A percentile compares a stretch with the other conserved stretches of the same genome.
Evolutionary conservation across 192 early-diverging fungal species (phyloP).

Genomic region (Coemansia sp.): DNA sequence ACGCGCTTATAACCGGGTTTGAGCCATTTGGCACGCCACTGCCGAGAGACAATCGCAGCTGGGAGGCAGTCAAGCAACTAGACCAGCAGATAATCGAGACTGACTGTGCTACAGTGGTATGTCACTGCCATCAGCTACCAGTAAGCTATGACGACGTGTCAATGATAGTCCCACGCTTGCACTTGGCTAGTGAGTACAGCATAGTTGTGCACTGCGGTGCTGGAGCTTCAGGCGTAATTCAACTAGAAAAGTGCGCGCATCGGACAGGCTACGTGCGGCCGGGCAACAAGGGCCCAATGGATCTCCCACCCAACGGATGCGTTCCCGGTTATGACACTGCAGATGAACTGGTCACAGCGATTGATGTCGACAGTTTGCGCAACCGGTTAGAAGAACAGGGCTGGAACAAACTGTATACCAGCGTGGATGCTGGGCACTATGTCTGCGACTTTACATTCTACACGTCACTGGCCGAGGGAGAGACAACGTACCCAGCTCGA

Average conservation of each 20-base stretch:
- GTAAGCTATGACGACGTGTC: constrained; percentile 60
- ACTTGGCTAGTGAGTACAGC: constrained; percentile 36
- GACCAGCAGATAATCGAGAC: constrained; percentile 11
- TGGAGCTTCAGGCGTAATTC: constrained; percentile 39
- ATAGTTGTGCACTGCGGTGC: constrained; percentile 61
- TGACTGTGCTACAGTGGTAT: constrained; percentile 11
- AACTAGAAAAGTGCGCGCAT: constrained; percentile 55
- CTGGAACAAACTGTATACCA: constrained; percentile 37
- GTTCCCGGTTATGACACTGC: constrained; percentile 39
- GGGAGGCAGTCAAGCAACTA: constrained; percentile 45
- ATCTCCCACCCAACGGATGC: constrained; percentile 26
- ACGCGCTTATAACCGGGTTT: constrained; percentile 51
- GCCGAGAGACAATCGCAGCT: constrained; percentile 51
- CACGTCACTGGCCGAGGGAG: constrained; percentile 47
- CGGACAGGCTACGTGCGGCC: constrained; percentile 51
- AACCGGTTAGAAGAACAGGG: constrained; percentile 32
- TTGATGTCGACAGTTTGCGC: constrained; percentile 43
- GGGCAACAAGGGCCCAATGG: constrained; percentile 49
- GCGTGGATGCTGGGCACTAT: constrained; percentile 59
- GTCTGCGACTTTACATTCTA: constrained; percentile 66
- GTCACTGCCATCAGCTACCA: constrained; percentile 55
- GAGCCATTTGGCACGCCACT: constrained; percentile 55
- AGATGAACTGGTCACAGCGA: constrained; percentile 33
- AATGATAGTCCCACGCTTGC: constrained; percentile 44
- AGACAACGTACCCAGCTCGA: constrained; percentile 14